These are phyloP conservation scores for Aspergillus sp. DNA, from an alignment of 2,329 filamentous ascomycete species.

Conservation along the genomic window DNA sequence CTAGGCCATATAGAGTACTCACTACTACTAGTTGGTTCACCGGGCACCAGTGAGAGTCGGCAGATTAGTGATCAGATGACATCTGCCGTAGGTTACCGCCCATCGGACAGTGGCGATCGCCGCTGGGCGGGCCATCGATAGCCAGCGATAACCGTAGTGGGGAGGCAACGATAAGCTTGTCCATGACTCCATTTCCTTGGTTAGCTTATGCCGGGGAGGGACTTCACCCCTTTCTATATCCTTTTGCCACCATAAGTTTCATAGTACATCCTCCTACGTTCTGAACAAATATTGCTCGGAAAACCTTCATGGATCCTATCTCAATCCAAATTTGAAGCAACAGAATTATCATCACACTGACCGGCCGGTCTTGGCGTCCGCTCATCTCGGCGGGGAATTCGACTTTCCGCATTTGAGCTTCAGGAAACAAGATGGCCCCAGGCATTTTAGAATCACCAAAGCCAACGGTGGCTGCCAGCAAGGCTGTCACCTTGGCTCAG, in stretches of 20 bases:
- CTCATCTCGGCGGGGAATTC: background rate
- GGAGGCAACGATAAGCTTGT: background rate
- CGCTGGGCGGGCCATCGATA: conserved; percentile 16
- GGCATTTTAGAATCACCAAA: conserved; percentile 52
- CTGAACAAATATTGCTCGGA: background rate
- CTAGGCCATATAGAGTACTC: too few species aligned
- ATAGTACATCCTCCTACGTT: background rate
- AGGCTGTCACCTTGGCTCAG: conserved; percentile 53
- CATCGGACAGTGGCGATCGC: conserved; percentile 44
- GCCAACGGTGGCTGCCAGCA: conserved; percentile 48
- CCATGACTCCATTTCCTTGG: background rate
- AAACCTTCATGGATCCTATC: background rate
- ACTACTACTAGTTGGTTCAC: background rate
- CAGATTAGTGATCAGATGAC: background rate
- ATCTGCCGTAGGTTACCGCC: conserved; percentile 11
- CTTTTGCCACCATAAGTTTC: background rate
- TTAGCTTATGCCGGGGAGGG: background rate
- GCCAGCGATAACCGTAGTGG: background rate
- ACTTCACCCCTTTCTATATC: background rate
- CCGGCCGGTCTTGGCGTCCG: background rate
- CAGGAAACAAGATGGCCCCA: conserved; percentile 55
- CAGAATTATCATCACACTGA: background rate
- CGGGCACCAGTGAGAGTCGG: background rate
- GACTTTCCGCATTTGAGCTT: conserved; percentile 5
- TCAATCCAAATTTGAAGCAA: background rate